phyloP scores from a whole-genome alignment of 1,284 basidiomycete species.

The Somion occarium region DNA sequence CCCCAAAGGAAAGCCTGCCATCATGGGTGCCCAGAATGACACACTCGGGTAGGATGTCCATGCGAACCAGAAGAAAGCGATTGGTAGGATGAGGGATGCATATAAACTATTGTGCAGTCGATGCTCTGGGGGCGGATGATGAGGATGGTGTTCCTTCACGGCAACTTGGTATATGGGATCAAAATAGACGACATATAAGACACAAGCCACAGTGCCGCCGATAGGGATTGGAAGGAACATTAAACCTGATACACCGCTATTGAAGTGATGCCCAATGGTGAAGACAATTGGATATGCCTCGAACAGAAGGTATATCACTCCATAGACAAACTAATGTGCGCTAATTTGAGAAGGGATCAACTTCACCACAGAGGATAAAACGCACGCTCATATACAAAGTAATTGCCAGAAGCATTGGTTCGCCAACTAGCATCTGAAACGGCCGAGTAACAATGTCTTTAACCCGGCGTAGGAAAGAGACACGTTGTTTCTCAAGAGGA shows the following conservation, averaged over 20 bases:
- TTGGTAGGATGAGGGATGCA: conserved; percentile 50
- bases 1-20: conserved; percentile 47
- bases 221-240: conserved; percentile 50
- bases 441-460: conserved; percentile 54
- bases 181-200: conserved; percentile 43
- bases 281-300: conserved; percentile 60
- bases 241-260: conserved; percentile 41
- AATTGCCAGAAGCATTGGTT: conserved; percentile 73
- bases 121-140: conserved; percentile 63
- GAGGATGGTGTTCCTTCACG: conserved; percentile 40
- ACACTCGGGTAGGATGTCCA: conserved; percentile 54
- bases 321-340: conserved; percentile 47
- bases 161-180: conserved; percentile 49
- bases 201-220: conserved; percentile 47
- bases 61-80: conserved; percentile 68
- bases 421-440: conserved; percentile 65
- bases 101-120: conserved; percentile 52
- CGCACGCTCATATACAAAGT: conserved; percentile 66
- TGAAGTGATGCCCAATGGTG: conserved; percentile 46
- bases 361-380: conserved; percentile 7
- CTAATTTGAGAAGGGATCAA: neutral
- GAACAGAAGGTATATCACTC: conserved; percentile 57
- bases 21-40: conserved; percentile 54
- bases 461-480: conserved; percentile 36
- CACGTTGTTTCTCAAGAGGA: conserved; percentile 38